Evolutionary conservation across 2,329 filamentous ascomycete genomes (phyloP), one percentile per base, ranked within the genome.

Genomic region (Paracamarosporium sp.): DNA sequence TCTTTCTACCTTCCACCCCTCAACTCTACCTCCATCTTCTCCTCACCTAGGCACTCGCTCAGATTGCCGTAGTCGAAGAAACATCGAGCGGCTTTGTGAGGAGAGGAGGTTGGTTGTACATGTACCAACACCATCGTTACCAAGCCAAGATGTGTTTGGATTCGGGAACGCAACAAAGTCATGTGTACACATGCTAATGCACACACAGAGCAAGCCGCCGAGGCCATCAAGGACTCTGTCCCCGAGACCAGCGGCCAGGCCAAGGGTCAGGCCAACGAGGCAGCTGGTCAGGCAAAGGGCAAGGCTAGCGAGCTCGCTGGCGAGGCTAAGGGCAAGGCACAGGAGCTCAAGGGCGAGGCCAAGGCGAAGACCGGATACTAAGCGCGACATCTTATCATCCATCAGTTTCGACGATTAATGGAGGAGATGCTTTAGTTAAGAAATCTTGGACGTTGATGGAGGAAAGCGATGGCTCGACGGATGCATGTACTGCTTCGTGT

Each of bases 171-270:
- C n/a, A n/a, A n/a, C n/a, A n/a, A n/a, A n/a, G n/a, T n/a, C n/a
- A n/a, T n/a, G n/a, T 36, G 47, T 17, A 47, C 28, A 33, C 20
- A 35, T 22, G 50, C 67, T 72, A 53, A 71, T 24, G 13, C 35
- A 3, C 8, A 15, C 15, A 62, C 69, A 88, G 86, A 86, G 67
- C 63, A 84, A 76, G 81, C 79, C 41, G 77, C 80, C 45, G 70
- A 79, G 31, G 76, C 78, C 38, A 62, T 78, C 55, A 78, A 80
- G 66, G 66, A 76, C 50, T 61, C 60, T 35, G 47, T 68, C 11
- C 70, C 73, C 56, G 59, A 71, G 54, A 64, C 62, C 33, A 65
- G 61, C 2, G 64, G 66, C 43, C 50, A 80, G 62, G 79, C 79
- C 2, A 74, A 79, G 61, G 70, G 71, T 46, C 60, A 73, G 45